Conservation (phyloP, 1,284 basidiomycete species). For the Sanghuangporus baumii region DNA sequence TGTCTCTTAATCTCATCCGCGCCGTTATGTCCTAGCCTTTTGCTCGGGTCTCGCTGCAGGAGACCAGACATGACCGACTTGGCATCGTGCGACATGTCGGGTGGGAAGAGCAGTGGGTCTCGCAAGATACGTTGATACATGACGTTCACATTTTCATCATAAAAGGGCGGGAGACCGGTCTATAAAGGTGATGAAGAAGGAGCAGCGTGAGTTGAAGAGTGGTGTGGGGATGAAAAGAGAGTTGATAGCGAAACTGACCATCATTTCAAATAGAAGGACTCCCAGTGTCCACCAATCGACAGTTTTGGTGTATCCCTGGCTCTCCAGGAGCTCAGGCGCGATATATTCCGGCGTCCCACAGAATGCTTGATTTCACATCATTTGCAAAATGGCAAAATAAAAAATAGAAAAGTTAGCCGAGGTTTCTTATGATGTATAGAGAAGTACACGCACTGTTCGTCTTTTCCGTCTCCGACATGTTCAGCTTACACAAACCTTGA, state of each 20-base stretch:
- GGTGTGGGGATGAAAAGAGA: not conserved
- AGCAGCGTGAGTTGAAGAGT: not conserved
- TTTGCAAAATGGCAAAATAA: not conserved
- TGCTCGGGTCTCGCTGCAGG: slow-evolving; percentile 83
- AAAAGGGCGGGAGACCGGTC: slow-evolving; percentile 96
- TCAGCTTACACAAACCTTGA: slow-evolving; percentile 90
- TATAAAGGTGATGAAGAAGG: slow-evolving; percentile 27
- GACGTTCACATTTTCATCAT: slow-evolving; percentile 96
- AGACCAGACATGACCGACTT: slow-evolving; percentile 84
- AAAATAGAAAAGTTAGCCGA: slow-evolving; percentile 1
- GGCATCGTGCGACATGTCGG: slow-evolving; percentile 87
- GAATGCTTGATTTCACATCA: slow-evolving; percentile 60
- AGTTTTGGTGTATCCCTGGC: slow-evolving; percentile 97
- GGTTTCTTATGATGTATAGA: not conserved
- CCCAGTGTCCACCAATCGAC: slow-evolving; percentile 99
- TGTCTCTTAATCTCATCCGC: slow-evolving; percentile 97
- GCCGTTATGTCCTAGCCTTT: slow-evolving; percentile 85
- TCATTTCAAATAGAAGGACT: slow-evolving; percentile 98
- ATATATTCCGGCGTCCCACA: slow-evolving; percentile 99
- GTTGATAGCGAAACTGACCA: slow-evolving; percentile 46
- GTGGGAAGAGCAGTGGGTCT: slow-evolving; percentile 91
- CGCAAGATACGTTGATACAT: slow-evolving; percentile 98
- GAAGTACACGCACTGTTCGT: slow-evolving; percentile 76
- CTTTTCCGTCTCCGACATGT: slow-evolving; percentile 97
- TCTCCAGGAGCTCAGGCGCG: slow-evolving; percentile 91